Conservation (phyloP, 2,329 filamentous ascomycete species). For the Hymenoscyphus repandus region DNA sequence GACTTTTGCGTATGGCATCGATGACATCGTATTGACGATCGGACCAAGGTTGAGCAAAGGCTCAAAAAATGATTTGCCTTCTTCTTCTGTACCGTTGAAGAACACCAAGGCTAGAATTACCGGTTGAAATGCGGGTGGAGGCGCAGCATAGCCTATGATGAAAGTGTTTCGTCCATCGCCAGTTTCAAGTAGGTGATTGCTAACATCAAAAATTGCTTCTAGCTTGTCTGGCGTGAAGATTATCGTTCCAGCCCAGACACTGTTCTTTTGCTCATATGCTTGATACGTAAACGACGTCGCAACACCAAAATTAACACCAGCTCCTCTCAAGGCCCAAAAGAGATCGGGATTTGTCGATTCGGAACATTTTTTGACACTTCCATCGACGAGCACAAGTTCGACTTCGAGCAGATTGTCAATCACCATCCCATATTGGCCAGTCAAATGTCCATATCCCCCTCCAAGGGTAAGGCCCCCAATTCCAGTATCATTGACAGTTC, state of each 20-base stretch:
- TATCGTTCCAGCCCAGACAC: constrained; percentile 18
- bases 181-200: constrained; percentile 9
- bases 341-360: constrained; percentile 27
- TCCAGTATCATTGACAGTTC: constrained; percentile 19
- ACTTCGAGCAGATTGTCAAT: constrained; percentile 19
- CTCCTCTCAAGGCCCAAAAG: constrained; percentile 33
- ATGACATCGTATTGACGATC: constrained; percentile 19
- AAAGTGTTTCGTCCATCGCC: constrained; percentile 5
- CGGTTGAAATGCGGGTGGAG: constrained; percentile 7
- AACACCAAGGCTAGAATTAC: constrained; percentile 21
- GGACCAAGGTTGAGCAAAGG: constrained; percentile 27
- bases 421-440: constrained; percentile 32
- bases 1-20: constrained; percentile 31
- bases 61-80: constrained; percentile 27
- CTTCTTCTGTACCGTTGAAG: constrained; percentile 32
- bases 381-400: constrained; percentile 32
- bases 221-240: constrained; percentile 13
- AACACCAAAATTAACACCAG: constrained; percentile 23
- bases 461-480: constrained; percentile 21
- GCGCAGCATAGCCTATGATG: constrained; percentile 7
- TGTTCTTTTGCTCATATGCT: constrained; percentile 13
- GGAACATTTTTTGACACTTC: constrained; percentile 23
- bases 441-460: constrained; percentile 46
- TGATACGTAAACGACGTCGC: constrained; percentile 14
- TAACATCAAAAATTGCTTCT: constrained; percentile 11